Percentiles rank a stretch among this genome's conserved stretches.
Conservation (phyloP, 1,139 yeast species). For the Taiozyma sp. region DNA sequence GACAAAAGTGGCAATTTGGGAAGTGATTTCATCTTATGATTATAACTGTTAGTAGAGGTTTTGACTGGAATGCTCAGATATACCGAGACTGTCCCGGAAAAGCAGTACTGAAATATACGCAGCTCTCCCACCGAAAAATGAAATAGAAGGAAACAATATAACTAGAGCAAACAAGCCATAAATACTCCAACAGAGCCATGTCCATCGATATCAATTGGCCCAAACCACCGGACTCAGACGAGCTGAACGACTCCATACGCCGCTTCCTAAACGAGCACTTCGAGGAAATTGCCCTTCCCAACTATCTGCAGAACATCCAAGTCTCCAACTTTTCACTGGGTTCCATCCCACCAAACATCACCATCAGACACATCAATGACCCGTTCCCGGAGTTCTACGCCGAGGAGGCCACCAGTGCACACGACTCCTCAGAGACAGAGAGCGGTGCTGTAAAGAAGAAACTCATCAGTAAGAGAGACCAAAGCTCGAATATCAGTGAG, state of each 20-base stretch:
- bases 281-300: constrained; percentile 59
- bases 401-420: constrained; percentile 8
- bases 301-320: constrained; percentile 64
- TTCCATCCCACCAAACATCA: constrained; percentile 68
- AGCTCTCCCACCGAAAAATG: too few relatives aligned
- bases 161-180: too few relatives aligned
- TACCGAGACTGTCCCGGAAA: too few relatives aligned
- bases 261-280: constrained; percentile 69
- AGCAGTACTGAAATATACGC: too few relatives aligned
- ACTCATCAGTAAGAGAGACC: constrained; percentile 7
- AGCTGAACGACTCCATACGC: constrained; percentile 49
- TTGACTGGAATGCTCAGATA: too few relatives aligned
- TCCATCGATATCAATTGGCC: constrained; percentile 92
- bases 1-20: too few relatives aligned
- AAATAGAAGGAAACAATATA: too few relatives aligned
- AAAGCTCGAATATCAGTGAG: constrained; percentile 12
- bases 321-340: constrained; percentile 78
- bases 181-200: constrained; percentile 38
- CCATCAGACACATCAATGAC: constrained; percentile 76
- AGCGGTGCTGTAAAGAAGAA: neutral
- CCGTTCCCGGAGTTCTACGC: constrained; percentile 85
- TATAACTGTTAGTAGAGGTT: too few relatives aligned
- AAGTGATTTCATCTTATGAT: too few relatives aligned
- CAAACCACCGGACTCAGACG: constrained; percentile 49
- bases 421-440: constrained; percentile 2